These are phyloP conservation scores for Uronychia binucleata DNA, from an alignment of 73 alveolate species.

Conservation along the genomic window DNA sequence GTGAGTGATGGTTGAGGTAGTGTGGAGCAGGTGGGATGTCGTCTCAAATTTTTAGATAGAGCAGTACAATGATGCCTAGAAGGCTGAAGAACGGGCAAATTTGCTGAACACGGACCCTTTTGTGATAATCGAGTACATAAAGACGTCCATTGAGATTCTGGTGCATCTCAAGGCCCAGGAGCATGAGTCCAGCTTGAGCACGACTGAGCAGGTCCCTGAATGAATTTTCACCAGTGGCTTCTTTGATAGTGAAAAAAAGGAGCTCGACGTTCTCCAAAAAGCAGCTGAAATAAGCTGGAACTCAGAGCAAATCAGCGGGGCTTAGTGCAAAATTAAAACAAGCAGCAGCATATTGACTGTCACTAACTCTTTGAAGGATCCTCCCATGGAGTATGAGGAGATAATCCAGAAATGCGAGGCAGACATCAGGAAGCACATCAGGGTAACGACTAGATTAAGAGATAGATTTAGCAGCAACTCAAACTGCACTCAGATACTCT, in stretches of 20 bases:
- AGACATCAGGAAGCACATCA: constrained; percentile 88
- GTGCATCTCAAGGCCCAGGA: constrained; percentile 32
- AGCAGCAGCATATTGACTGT: constrained; percentile 21
- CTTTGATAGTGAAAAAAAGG: neutral
- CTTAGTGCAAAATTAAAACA: constrained; percentile 14
- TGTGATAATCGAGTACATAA: constrained; percentile 35
- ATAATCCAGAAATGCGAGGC: constrained; percentile 81
- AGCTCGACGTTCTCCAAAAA: neutral
- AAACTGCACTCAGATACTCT: constrained; percentile 83
- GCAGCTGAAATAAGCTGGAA: neutral
- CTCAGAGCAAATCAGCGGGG: constrained; percentile 14
- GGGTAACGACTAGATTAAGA: constrained; percentile 22
- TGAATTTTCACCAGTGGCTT: neutral
- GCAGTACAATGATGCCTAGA: constrained; percentile 21
- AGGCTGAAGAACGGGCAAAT: constrained; percentile 20
- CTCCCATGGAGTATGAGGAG: constrained; percentile 84
- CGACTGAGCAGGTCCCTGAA: constrained; percentile 2
- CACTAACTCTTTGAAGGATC: constrained; percentile 19
- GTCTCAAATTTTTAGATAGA: too few species aligned
- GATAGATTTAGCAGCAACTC: constrained; percentile 84
- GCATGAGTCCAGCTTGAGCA: constrained; percentile 12
- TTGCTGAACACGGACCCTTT: constrained; percentile 30
- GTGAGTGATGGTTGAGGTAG: too few species aligned
- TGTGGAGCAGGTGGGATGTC: too few species aligned
- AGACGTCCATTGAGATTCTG: constrained; percentile 38